Conservation (phyloP, 2,329 filamentous ascomycete genomes). For the Colletotrichum caudatum region DNA sequence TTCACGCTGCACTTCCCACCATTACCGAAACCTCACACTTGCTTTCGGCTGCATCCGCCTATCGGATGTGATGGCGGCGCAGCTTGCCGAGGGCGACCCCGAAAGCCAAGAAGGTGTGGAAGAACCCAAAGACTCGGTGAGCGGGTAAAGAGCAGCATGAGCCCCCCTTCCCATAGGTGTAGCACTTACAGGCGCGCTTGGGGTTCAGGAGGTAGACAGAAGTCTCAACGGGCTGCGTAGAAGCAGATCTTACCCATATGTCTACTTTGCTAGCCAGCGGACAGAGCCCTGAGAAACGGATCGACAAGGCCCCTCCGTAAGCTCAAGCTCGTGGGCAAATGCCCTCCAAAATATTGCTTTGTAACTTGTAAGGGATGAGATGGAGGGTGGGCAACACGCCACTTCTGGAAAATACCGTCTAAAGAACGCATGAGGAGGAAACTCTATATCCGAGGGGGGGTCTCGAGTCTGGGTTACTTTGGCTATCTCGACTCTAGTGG, state of each 20-base stretch:
- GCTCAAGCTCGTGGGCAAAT: constrained; percentile 23
- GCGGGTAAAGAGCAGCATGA: constrained; percentile 4
- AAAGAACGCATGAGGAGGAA: constrained; percentile 20
- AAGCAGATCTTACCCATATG: background rate
- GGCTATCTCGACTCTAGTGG: background rate
- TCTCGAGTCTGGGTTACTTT: constrained; percentile 29
- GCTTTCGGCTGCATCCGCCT: background rate
- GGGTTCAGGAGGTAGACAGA: background rate
- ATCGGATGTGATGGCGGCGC: constrained; percentile 8
- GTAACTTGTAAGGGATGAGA: background rate
- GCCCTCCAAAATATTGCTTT: background rate
- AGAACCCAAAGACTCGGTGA: background rate
- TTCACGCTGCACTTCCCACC: background rate
- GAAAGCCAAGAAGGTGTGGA: background rate
- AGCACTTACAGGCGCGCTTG: background rate
- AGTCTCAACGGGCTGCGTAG: background rate
- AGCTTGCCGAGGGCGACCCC: constrained; percentile 18
- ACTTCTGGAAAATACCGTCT: constrained; percentile 12
- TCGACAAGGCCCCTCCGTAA: constrained; percentile 1
- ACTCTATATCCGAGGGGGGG: background rate
- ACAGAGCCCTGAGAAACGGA: background rate
- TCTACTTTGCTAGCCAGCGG: constrained; percentile 2
- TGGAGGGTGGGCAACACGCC: constrained; percentile 8
- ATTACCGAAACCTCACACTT: background rate
- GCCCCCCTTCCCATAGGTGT: background rate